phyloP scores from a whole-genome alignment of 2,329 filamentous ascomycete species.

The Aspergillus ustus region DNA sequence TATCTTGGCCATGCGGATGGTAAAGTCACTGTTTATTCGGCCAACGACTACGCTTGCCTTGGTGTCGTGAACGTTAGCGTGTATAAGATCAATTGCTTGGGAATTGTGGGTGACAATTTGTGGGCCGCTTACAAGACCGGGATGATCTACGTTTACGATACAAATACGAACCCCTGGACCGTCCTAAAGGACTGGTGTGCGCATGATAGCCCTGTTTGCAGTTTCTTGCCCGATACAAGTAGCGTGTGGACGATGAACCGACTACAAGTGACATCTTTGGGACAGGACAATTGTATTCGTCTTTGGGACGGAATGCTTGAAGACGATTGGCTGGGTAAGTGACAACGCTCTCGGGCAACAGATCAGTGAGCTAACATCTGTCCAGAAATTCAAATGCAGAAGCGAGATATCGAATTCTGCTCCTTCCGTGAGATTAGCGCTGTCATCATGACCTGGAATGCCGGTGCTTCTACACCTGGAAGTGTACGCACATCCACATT shows the following conservation, averaged over 20 bases:
- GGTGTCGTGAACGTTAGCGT: constrained; percentile 82
- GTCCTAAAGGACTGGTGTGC: constrained; percentile 95
- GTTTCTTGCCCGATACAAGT: constrained; percentile 76
- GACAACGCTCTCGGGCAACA: background rate
- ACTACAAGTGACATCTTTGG: constrained; percentile 82
- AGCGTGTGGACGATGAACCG: constrained; percentile 85
- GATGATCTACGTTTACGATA: constrained; percentile 91
- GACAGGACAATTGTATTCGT: constrained; percentile 81
- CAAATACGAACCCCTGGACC: constrained; percentile 78
- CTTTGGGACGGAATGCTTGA: constrained; percentile 92
- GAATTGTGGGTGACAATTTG: constrained; percentile 77
- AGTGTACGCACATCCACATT: constrained; percentile 79
- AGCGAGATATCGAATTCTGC: constrained; percentile 80
- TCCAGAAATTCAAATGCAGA: constrained; percentile 80
- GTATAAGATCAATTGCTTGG: constrained; percentile 91
- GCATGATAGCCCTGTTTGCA: constrained; percentile 80
- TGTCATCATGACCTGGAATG: constrained; percentile 93
- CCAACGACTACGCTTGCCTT: constrained; percentile 75
- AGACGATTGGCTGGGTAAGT: constrained; percentile 83
- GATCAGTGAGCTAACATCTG: constrained; percentile 23
- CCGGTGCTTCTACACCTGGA: constrained; percentile 90
- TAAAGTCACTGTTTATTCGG: constrained; percentile 91
- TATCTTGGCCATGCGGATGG: constrained; percentile 93
- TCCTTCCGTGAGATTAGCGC: constrained; percentile 80
- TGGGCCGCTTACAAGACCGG: constrained; percentile 97